Evolutionary conservation across 352 stramenopile species (phyloP).

Genomic region (Nothophytophthora sp.): DNA sequence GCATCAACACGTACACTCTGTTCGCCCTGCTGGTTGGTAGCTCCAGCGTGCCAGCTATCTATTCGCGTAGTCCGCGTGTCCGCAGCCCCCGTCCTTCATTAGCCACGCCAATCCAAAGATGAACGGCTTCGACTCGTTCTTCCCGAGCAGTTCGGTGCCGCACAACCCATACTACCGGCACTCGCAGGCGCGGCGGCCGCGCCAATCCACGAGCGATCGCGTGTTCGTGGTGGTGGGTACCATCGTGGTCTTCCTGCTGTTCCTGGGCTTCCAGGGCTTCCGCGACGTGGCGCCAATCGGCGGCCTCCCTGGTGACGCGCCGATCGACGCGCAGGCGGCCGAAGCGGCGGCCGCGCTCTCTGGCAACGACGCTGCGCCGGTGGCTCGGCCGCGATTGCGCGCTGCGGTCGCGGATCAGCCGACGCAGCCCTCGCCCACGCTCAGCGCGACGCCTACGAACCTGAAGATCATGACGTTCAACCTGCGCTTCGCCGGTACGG

Average conservation of each 20-base stretch:
- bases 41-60: not conserved
- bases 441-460: slow-evolving; percentile 45
- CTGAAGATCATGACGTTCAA: slow-evolving; percentile 89
- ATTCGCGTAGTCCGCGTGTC: too few species aligned
- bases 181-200: slow-evolving; percentile 29
- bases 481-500: slow-evolving; percentile 65
- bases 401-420: slow-evolving; percentile 17
- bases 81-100: not conserved
- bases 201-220: slow-evolving; percentile 45
- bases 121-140: slow-evolving; percentile 73
- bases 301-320: not conserved
- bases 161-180: slow-evolving; percentile 87
- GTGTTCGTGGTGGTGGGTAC: slow-evolving; percentile 66
- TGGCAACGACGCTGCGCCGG: slow-evolving; percentile 15
- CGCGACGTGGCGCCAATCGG: slow-evolving; percentile 11
- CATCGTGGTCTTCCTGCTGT: slow-evolving; percentile 69
- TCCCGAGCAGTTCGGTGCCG: slow-evolving; percentile 54
- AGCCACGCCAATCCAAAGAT: too few species aligned
- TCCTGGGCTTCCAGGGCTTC: slow-evolving; percentile 52
- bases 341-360: slow-evolving; percentile 31
- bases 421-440: slow-evolving; percentile 12
- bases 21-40: too few species aligned
- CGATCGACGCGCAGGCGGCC: slow-evolving; percentile 40
- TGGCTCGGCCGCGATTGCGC: slow-evolving; percentile 49
- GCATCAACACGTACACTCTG: too few species aligned